These are phyloP conservation scores for Trichoderma koningii DNA, from an alignment of 2,329 filamentous ascomycete genomes.

Conservation along the genomic window DNA sequence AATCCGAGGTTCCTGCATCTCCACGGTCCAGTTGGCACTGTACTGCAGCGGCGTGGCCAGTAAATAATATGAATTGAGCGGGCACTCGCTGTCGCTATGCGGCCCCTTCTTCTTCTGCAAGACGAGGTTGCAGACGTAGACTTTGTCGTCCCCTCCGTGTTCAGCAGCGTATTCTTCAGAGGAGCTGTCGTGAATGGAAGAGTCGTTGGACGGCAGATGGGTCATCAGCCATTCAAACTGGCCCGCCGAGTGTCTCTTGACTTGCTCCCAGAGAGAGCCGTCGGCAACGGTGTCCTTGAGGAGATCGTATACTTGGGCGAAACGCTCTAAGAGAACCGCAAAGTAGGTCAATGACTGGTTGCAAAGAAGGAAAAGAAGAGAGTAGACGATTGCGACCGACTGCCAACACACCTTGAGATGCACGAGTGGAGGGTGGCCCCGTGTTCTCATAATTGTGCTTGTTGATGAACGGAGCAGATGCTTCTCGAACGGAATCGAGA, in stretches of 20 bases:
- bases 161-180: conserved; percentile 15
- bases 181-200: conserved; percentile 29
- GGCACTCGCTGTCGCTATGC: conserved; percentile 22
- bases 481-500: conserved; percentile 39
- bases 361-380: conserved; percentile 8
- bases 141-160: conserved; percentile 35
- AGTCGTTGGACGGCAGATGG: conserved; percentile 39
- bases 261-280: conserved; percentile 38
- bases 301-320: conserved; percentile 8
- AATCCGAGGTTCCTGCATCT: conserved; percentile 30
- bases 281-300: conserved; percentile 33
- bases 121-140: conserved; percentile 58
- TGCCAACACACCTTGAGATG: conserved; percentile 25
- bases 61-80: conserved; percentile 48
- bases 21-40: conserved; percentile 30
- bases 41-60: conserved; percentile 49
- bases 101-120: conserved; percentile 38
- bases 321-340: conserved; percentile 11
- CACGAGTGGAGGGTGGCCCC: not conserved
- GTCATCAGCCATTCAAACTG: conserved; percentile 55
- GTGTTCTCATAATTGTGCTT: conserved; percentile 19
- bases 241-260: conserved; percentile 49
- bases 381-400: conserved; percentile 2
- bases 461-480: conserved; percentile 28
- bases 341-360: conserved; percentile 19